These are phyloP conservation scores for Effrenium voratum DNA, from an alignment of 73 alveolate genomes.

Conservation along the genomic window DNA sequence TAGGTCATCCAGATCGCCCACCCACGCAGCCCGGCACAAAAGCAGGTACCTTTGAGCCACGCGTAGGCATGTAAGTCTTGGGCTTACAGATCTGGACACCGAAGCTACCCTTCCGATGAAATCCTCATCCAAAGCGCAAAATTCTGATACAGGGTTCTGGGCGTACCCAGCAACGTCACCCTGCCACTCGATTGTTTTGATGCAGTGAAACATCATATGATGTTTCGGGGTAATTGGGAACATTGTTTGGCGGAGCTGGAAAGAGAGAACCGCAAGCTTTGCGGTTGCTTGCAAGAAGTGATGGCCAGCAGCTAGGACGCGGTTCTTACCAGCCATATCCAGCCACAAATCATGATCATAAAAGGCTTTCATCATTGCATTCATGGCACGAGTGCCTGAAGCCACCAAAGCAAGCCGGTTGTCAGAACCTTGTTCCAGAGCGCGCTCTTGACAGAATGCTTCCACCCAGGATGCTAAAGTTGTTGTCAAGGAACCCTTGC, in stretches of 20 bases:
- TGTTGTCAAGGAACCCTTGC: slow-evolving; percentile 1
- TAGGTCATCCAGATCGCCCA: background rate
- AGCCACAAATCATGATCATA: slow-evolving; percentile 21
- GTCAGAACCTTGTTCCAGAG: background rate
- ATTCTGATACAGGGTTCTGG: slow-evolving; percentile 23
- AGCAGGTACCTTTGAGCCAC: slow-evolving; percentile 6
- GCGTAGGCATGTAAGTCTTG: background rate
- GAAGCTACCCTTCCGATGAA: slow-evolving; percentile 3
- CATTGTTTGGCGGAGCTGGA: background rate
- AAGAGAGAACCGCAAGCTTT: background rate
- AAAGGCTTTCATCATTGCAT: background rate
- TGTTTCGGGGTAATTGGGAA: slow-evolving; percentile 12
- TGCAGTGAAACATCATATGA: slow-evolving; percentile 24
- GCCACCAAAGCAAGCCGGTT: background rate
- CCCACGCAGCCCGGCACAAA: background rate
- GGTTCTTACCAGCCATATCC: too few relatives aligned
- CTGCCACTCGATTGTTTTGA: slow-evolving; percentile 19
- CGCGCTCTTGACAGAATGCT: background rate
- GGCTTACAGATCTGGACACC: background rate
- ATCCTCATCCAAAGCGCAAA: slow-evolving; percentile 50
- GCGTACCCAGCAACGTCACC: background rate
- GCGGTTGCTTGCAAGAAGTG: slow-evolving; percentile 22
- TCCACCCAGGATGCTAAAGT: slow-evolving; percentile 12
- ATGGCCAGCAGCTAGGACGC: slow-evolving; percentile 19
- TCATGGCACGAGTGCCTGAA: slow-evolving; percentile 27